Evolutionary conservation across 208 protist genomes (phyloP).

Genomic region (Trypanosoma theileri): DNA sequence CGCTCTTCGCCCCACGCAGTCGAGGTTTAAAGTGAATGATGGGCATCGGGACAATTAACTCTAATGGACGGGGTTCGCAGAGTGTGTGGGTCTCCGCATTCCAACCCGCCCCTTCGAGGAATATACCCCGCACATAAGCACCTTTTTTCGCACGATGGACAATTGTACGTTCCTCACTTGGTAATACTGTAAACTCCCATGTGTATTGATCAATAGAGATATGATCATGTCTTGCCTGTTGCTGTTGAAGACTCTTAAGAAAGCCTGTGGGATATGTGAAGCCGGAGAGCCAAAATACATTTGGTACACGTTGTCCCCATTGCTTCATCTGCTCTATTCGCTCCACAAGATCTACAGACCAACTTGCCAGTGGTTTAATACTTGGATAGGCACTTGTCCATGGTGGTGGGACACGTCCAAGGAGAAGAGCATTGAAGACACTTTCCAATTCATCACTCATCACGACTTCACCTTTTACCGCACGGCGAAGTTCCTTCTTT

Average conservation of each 20-base stretch:
- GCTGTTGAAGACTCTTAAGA: constrained; percentile 97
- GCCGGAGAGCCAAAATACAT: constrained; percentile 97
- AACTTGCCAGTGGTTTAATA: constrained; percentile 95
- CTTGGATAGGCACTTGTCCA: constrained; percentile 98
- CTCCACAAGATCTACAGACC: constrained; percentile 94
- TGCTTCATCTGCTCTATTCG: constrained; percentile 93
- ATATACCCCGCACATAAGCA: constrained; percentile 96
- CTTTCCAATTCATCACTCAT: constrained; percentile 97
- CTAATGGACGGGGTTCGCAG: constrained; percentile 95
- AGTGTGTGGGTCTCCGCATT: constrained; percentile 86
- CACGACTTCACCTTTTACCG: constrained; percentile 97
- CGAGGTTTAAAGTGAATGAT: constrained; percentile 98
- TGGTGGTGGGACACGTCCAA: constrained; percentile 90
- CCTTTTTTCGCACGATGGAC: constrained; percentile 93
- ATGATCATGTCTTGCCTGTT: constrained; percentile 87
- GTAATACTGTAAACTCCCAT: constrained; percentile 97
- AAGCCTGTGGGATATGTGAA: constrained; percentile 99
- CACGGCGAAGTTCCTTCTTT: constrained; percentile 92
- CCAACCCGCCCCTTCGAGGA: constrained; percentile 97
- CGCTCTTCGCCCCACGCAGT: constrained; percentile 47
- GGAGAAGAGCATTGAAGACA: constrained; percentile 90
- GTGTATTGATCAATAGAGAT: constrained; percentile 97
- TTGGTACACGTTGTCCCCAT: constrained; percentile 93
- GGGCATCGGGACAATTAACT: constrained; percentile 97
- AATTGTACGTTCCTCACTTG: constrained; percentile 90